phyloP scores from a whole-genome alignment of 768 basidiomycete species.

The Auricularia auricula-judae region DNA sequence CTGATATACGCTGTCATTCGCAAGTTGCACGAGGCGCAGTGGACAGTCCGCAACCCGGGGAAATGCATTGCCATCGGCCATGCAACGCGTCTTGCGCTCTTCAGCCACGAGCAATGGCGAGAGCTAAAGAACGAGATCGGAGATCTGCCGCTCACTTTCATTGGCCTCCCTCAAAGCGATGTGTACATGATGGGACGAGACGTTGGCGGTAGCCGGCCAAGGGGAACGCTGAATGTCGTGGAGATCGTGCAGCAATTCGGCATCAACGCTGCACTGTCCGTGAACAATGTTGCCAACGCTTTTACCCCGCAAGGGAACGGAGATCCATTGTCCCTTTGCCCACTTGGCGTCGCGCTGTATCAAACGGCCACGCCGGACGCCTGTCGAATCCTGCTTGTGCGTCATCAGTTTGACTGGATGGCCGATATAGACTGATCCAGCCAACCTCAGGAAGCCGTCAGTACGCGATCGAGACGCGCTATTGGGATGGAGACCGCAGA shows the following conservation, averaged over 20 bases:
- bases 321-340: slow-evolving; percentile 49
- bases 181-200: slow-evolving; percentile 56
- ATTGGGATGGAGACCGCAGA: background rate
- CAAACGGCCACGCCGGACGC: slow-evolving; percentile 41
- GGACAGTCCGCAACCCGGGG: slow-evolving; percentile 16
- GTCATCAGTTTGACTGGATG: slow-evolving; percentile 10
- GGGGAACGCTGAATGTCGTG: slow-evolving; percentile 46
- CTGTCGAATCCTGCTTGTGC: slow-evolving; percentile 37
- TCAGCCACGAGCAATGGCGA: slow-evolving; percentile 35
- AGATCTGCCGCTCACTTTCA: slow-evolving; percentile 38
- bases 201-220: slow-evolving; percentile 25
- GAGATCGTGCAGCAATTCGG: slow-evolving; percentile 30
- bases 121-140: slow-evolving; percentile 26
- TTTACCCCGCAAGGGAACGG: slow-evolving; percentile 59
- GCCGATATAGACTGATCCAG: slow-evolving; percentile 3
- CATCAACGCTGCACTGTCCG: slow-evolving; percentile 41
- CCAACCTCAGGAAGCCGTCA: background rate
- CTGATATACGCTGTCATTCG: slow-evolving; percentile 45
- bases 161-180: slow-evolving; percentile 52
- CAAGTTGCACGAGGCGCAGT: slow-evolving; percentile 23
- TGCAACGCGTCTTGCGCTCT: slow-evolving; percentile 46
- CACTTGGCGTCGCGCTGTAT: slow-evolving; percentile 48
- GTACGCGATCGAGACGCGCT: background rate
- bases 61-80: slow-evolving; percentile 46
- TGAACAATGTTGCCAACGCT: slow-evolving; percentile 57